phyloP scores from a whole-genome alignment of 1,284 basidiomycete species.

The Cerrena zonata region DNA sequence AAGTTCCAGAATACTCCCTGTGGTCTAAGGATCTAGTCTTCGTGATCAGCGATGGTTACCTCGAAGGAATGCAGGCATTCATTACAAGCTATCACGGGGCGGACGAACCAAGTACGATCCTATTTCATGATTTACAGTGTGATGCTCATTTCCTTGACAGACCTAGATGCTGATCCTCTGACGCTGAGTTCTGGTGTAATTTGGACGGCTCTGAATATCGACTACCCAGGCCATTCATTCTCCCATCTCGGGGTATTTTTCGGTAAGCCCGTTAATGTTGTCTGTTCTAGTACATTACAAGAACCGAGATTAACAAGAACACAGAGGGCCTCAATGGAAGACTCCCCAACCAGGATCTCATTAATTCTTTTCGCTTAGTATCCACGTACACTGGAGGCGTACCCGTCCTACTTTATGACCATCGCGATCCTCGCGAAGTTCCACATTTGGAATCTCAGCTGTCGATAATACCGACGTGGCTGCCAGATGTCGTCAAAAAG shows the following conservation, averaged over 20 bases:
- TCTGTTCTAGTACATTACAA: too few species aligned
- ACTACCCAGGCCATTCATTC: conserved; percentile 96
- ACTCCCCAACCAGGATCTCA: conserved; percentile 90
- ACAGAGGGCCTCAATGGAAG: conserved; percentile 94
- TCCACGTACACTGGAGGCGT: conserved; percentile 67
- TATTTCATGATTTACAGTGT: not conserved
- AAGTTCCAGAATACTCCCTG: conserved; percentile 69
- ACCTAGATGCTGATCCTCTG: conserved; percentile 61
- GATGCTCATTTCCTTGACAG: conserved; percentile 31
- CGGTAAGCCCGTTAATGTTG: conserved; percentile 44
- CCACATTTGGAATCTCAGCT: conserved; percentile 27
- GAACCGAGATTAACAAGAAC: not conserved
- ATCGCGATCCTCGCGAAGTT: conserved; percentile 49
- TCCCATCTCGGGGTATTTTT: conserved; percentile 88
- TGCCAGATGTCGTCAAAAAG: conserved; percentile 41
- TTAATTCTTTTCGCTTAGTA: conserved; percentile 79
- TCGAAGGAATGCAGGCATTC: conserved; percentile 92
- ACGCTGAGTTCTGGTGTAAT: conserved; percentile 71
- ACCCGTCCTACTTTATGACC: conserved; percentile 73
- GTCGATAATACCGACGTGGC: conserved; percentile 35
- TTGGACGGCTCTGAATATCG: conserved; percentile 92
- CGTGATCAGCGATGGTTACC: conserved; percentile 81
- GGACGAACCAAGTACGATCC: conserved; percentile 54
- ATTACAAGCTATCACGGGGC: conserved; percentile 76
- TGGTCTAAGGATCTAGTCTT: conserved; percentile 95